phyloP scores from a whole-genome alignment of 768 basidiomycete species.

The Suillus tomentosus region DNA sequence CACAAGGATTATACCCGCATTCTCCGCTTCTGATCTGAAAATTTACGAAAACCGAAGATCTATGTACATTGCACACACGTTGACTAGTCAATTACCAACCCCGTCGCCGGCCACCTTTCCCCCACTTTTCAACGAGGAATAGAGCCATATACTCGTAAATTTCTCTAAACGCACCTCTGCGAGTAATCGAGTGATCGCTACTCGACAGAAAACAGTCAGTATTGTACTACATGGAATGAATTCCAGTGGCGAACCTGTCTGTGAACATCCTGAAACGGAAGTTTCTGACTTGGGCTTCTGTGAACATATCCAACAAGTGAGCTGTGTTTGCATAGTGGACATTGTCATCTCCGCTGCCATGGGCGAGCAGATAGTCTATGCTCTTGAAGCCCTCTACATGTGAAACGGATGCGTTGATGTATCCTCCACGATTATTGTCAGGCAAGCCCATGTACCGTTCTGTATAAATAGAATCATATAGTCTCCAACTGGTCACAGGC shows the following conservation, averaged over 20 bases:
- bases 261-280: constrained; percentile 96
- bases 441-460: constrained; percentile 96
- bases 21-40: background rate
- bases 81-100: constrained; percentile 45
- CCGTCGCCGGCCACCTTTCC: constrained; percentile 71
- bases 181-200: constrained; percentile 80
- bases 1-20: background rate
- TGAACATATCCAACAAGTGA: constrained; percentile 92
- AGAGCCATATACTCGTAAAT: constrained; percentile 83
- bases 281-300: constrained; percentile 65
- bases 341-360: constrained; percentile 96
- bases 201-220: constrained; percentile 13
- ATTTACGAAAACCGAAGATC: background rate
- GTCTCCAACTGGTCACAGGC: constrained; percentile 87
- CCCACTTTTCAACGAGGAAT: constrained; percentile 93
- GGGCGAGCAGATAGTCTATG: constrained; percentile 81
- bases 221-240: constrained; percentile 8
- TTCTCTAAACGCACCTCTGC: constrained; percentile 79
- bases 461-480: constrained; percentile 94
- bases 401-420: constrained; percentile 84
- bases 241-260: constrained; percentile 67
- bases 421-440: constrained; percentile 77
- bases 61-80: background rate
- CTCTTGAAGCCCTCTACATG: constrained; percentile 86
- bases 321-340: constrained; percentile 94